These are phyloP conservation scores for Didymella pinodella DNA, from an alignment of 2,329 filamentous ascomycete genomes.

Conservation along the genomic window DNA sequence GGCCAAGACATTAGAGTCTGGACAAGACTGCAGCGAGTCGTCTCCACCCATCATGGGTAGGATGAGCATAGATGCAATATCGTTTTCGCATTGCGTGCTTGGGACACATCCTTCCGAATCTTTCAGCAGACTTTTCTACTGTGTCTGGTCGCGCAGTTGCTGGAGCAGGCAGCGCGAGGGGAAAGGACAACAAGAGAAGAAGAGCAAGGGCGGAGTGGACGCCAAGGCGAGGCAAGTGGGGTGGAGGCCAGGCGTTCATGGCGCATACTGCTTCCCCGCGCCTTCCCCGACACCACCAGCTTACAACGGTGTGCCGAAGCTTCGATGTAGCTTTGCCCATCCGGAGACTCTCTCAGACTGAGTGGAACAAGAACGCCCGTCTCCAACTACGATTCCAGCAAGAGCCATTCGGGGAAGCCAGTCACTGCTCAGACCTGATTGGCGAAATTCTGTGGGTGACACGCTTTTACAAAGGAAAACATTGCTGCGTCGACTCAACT, in stretches of 20 bases:
- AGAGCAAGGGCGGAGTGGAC: background rate
- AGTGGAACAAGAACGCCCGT: too few relatives aligned
- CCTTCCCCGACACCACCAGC: background rate
- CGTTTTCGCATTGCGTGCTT: background rate
- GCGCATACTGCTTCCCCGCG: background rate
- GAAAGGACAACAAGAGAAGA: background rate
- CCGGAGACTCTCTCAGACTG: background rate
- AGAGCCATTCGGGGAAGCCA: background rate
- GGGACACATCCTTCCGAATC: background rate
- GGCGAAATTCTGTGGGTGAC: background rate
- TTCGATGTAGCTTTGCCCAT: background rate
- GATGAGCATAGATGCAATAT: background rate
- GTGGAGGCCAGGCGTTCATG: slow-evolving; percentile 1
- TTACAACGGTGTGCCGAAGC: background rate
- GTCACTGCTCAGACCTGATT: background rate
- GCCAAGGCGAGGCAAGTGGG: slow-evolving; percentile 9
- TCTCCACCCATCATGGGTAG: background rate
- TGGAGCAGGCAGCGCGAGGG: background rate
- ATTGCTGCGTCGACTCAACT: background rate
- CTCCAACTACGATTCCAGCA: background rate
- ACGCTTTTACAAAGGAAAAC: background rate
- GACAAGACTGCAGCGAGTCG: slow-evolving; percentile 8
- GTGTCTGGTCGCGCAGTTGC: background rate
- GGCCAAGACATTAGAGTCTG: slow-evolving; percentile 5
- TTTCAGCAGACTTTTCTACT: background rate